Base-by-base conservation (phyloP, 164 flowering plant species). In the Amborella trichopoda region DNA sequence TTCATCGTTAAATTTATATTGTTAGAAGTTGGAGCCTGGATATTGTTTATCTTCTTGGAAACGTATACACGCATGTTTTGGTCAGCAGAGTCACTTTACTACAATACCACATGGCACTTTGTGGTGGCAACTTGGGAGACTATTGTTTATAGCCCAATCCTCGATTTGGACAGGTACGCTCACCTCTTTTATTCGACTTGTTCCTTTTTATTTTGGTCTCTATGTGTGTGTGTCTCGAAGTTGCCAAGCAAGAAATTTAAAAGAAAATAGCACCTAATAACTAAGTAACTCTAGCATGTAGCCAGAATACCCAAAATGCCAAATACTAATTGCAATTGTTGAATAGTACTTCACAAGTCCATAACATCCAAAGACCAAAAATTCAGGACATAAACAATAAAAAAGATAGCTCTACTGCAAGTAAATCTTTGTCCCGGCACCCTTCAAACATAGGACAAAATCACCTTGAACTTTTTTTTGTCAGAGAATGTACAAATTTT, bases 31-130 rank as follows among this genome's bases (percentile, higher is more conserved):
- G 96, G 77, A 17, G 99, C 95, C 2, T 93, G 99, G 99, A 49
- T 83, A 52, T 63, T 93, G 25, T 88, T 88, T 49, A 76, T 93
- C 45, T 93, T 93, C 81, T 66, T 93, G 48, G 96, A 93, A 67
- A 81, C 87, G 18, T 93, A 85, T 62, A 93, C 99, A 33, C 73
- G 99, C 61, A 74, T 93, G 91, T 93, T 93, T 53, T 93, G 95
- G 96, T 73, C 99, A 13, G 81, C 99, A 0, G 99, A 93, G 55
- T 66, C 99, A 32, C 91, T 93, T 37, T 88, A 93, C 59, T 93
- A 87, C 74, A 84, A 88, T 67, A 89, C 95, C 0, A 74, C 68
- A 25, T 93, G 99, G 99, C 94, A 93, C 65, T 61, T 75, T 33
- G 76, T 93, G 46, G 99, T 88, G 2, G 68, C 72, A 39, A 73